phyloP scores from a whole-genome alignment of 306 rosid species.

The Pterocarpus santalinus region DNA sequence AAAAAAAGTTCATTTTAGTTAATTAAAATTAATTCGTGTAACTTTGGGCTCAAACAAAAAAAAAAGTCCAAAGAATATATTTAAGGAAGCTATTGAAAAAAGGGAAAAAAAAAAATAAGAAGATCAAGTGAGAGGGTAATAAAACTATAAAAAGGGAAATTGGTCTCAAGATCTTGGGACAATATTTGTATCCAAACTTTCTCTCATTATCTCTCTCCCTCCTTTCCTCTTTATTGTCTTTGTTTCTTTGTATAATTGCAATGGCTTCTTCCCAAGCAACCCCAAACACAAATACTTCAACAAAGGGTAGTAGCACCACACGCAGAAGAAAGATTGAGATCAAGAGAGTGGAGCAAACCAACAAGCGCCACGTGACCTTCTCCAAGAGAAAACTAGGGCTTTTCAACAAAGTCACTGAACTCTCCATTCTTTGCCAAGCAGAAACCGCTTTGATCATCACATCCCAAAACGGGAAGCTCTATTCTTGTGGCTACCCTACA shows the following conservation, averaged over 20 bases:
- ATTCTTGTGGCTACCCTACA: conserved; percentile 60
- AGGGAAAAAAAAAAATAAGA: too few species aligned
- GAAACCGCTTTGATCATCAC: conserved; percentile 57
- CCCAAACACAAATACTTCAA: background rate
- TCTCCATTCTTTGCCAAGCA: conserved; percentile 61
- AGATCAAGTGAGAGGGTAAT: too few species aligned
- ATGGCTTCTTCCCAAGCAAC: background rate
- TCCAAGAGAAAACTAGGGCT: conserved; percentile 70
- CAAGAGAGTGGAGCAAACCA: conserved; percentile 50
- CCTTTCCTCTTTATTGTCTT: too few species aligned
- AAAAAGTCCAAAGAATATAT: too few species aligned
- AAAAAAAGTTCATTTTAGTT: too few species aligned
- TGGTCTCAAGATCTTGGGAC: too few species aligned
- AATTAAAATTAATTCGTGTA: too few species aligned
- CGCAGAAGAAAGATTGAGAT: conserved; percentile 61
- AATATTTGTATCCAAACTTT: too few species aligned
- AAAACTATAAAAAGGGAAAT: too few species aligned
- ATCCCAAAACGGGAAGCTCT: conserved; percentile 63
- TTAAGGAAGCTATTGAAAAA: too few species aligned
- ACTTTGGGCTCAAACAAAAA: too few species aligned
- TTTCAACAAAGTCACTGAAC: conserved; percentile 70
- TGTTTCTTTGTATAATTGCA: background rate
- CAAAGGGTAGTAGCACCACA: background rate
- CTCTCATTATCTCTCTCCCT: too few species aligned
- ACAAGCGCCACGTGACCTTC: conserved; percentile 60